Conservation (phyloP, 495 filamentous ascomycete genomes). For the Penicillium ucsense region DNA sequence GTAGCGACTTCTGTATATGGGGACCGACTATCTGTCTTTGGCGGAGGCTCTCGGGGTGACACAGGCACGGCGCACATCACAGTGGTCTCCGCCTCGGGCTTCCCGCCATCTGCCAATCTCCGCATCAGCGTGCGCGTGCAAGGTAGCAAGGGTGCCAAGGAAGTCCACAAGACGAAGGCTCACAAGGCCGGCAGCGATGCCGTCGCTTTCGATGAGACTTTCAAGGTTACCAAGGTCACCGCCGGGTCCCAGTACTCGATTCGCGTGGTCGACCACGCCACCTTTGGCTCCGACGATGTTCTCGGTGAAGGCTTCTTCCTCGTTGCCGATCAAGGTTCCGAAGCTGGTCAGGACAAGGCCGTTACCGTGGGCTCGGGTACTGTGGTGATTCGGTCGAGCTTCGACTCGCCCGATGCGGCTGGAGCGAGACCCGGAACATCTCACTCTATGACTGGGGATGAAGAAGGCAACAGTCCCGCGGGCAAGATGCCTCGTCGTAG, state of each 20-base stretch:
- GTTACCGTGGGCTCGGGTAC: conserved; percentile 58
- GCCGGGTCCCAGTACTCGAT: conserved; percentile 83
- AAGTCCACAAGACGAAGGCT: conserved; percentile 77
- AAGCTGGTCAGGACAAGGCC: conserved; percentile 58
- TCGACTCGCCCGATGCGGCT: conserved; percentile 25
- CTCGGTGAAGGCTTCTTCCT: conserved; percentile 84
- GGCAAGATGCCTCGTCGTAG: conserved; percentile 36
- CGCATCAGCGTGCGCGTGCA: conserved; percentile 65
- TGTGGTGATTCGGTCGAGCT: conserved; percentile 59
- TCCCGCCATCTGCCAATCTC: conserved; percentile 66
- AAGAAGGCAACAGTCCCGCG: conserved; percentile 45
- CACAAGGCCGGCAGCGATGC: conserved; percentile 50
- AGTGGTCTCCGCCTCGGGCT: conserved; percentile 70
- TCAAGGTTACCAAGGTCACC: conserved; percentile 59
- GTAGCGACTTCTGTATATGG: conserved; percentile 43
- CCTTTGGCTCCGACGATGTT: conserved; percentile 68
- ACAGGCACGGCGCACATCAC: conserved; percentile 72
- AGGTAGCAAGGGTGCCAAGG: conserved; percentile 56
- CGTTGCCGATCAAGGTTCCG: conserved; percentile 66
- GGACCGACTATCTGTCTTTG: conserved; percentile 39
- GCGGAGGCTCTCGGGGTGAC: conserved; percentile 42
- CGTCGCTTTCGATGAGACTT: conserved; percentile 66
- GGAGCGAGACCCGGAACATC: conserved; percentile 28
- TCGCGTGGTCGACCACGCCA: conserved; percentile 71
- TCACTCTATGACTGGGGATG: conserved; percentile 25